Base-by-base conservation (phyloP, 257 asterid species). In the Lavandula angustifolia region DNA sequence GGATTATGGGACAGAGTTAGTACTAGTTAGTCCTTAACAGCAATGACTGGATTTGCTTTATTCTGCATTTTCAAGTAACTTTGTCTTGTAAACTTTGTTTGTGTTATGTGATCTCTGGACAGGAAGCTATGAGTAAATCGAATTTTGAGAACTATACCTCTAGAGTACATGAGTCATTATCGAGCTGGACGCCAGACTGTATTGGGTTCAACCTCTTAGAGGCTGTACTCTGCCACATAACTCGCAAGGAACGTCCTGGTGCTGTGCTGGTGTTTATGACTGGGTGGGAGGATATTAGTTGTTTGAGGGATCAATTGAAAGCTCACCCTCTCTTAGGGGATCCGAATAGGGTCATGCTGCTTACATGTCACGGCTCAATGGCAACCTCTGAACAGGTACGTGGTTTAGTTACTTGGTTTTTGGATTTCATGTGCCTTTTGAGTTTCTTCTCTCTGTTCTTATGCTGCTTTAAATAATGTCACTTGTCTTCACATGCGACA, bases 271-370 rank as follows among this genome's bases (percentile, higher is more conserved):
- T 89, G 71, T 92, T 92, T 72, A 82, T 92, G 97, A 92, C 99
- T n/a, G 99, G 99, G 32, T 92, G 99, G 97, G 99, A 92, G 73
- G 99, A 92, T 79, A 92, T 92, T 63, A 92, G 97, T 78, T 89
- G 95, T 76, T 77, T 92, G 81, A 79, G 95, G 80, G 97, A 89
- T 84, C 97, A 92, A 71, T 54, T 89, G 73, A 92, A 89, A 80
- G 99, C 97, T 65, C 99, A 92, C 73, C 99, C 99, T 48, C 96
- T 92, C 50, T 68, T 92, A 69, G 99, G 99, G 50, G 97, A 92
- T 77, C 99, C 99, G 38, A 92, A 92, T 75, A 87, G 99, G 75
- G 96, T 92, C 61, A 76, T 92, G 71, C 72, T 92, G 61, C 92
- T 92, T 65, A 79, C 97, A 54, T 92, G 99, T 71, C 99, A 92